phyloP scores from a whole-genome alignment of 2,329 filamentous ascomycete genomes.

The Trichophyton simii region DNA sequence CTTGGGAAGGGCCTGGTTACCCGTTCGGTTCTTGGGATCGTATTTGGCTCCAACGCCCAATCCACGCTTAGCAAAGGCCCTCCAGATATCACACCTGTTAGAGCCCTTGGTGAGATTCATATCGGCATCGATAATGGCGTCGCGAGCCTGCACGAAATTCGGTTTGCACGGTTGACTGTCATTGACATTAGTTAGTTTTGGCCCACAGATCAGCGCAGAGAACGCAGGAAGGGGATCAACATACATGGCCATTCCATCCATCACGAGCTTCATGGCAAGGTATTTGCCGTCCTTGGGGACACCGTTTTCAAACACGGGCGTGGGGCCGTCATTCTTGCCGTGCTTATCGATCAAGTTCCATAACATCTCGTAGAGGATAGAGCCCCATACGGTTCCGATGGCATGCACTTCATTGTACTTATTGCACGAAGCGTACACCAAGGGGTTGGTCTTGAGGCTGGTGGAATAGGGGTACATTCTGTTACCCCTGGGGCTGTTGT shows the following conservation, averaged over 20 bases:
- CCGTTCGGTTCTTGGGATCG: not conserved
- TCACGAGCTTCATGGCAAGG: slow-evolving; percentile 11
- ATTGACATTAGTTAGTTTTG: not conserved
- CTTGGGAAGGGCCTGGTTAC: not conserved
- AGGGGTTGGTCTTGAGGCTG: slow-evolving; percentile 8
- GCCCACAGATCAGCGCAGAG: not conserved
- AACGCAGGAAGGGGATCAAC: not conserved
- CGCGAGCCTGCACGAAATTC: slow-evolving; percentile 12
- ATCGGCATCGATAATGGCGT: slow-evolving; percentile 12
- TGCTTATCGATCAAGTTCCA: slow-evolving; percentile 13
- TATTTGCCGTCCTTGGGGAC: slow-evolving; percentile 12
- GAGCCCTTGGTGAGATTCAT: slow-evolving; percentile 9
- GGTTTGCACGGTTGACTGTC: slow-evolving; percentile 11
- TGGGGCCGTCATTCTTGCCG: slow-evolving; percentile 11
- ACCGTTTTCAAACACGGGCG: slow-evolving; percentile 5
- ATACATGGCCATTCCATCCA: slow-evolving; percentile 13
- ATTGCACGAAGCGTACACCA: slow-evolving; percentile 8
- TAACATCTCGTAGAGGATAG: slow-evolving; percentile 11
- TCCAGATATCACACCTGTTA: slow-evolving; percentile 12
- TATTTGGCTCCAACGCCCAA: slow-evolving; percentile 4
- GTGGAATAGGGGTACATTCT: slow-evolving; percentile 10
- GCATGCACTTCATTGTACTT: slow-evolving; percentile 5
- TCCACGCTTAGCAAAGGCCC: slow-evolving; percentile 11
- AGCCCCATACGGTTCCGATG: slow-evolving; percentile 10
- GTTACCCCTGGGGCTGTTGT: slow-evolving; percentile 7